A percentile compares a stretch with the other conserved stretches of the same genome.
phyloP scores from a whole-genome alignment of 1,139 yeast genomes.

The Zygoascus hellenicus region DNA sequence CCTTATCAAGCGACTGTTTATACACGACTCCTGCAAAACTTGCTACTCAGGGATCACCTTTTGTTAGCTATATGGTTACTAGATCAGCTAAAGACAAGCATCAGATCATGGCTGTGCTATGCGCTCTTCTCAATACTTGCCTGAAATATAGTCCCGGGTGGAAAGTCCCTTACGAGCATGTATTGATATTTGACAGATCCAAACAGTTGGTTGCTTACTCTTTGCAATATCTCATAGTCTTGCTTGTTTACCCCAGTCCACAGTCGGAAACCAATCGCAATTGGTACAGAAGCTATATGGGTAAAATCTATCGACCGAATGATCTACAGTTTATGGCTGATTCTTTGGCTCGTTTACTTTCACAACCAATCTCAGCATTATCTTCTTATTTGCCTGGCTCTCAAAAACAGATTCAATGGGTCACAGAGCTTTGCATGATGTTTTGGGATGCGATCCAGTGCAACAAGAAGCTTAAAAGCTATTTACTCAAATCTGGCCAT shows the following conservation, averaged over 20 bases:
- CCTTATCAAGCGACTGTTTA: conserved; percentile 59
- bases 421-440: conserved; percentile 50
- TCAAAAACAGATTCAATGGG: conserved; percentile 29
- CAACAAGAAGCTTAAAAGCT: conserved; percentile 43
- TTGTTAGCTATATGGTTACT: conserved; percentile 54
- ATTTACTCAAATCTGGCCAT: conserved; percentile 43
- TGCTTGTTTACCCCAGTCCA: conserved; percentile 57
- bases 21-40: conserved; percentile 46
- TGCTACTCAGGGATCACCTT: conserved; percentile 50
- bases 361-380: conserved; percentile 32
- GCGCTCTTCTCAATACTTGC: conserved; percentile 61
- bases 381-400: conserved; percentile 33
- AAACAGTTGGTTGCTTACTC: conserved; percentile 51
- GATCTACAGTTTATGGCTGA: conserved; percentile 45
- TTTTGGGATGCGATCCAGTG: conserved; percentile 77
- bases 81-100: conserved; percentile 40
- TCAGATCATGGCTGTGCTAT: conserved; percentile 48
- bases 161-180: conserved; percentile 38
- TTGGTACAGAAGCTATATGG: conserved; percentile 31
- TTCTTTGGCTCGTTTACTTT: conserved; percentile 29
- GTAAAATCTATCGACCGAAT: conserved; percentile 34
- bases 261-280: conserved; percentile 22
- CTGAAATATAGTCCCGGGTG: conserved; percentile 35
- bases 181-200: conserved; percentile 43
- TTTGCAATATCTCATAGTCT: conserved; percentile 54